Evolutionary conservation across 352 stramenopile species (phyloP).

Genomic region (Phytophthora kernoviae): DNA sequence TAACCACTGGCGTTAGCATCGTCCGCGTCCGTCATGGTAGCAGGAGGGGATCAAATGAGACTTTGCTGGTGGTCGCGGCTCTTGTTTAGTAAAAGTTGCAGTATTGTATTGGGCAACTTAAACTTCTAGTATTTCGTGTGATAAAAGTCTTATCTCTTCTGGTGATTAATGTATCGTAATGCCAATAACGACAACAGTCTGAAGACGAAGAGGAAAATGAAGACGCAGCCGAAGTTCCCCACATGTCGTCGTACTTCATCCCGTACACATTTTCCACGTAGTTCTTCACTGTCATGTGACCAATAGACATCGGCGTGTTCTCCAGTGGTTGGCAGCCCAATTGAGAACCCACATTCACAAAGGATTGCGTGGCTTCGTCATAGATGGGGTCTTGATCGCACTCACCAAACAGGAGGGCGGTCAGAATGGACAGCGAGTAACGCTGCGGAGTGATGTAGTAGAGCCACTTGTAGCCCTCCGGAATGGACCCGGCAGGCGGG

Average conservation of each 20-base stretch:
- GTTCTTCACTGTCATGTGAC: slow-evolving; percentile 32
- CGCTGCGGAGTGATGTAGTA: not conserved
- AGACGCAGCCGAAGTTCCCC: slow-evolving; percentile 38
- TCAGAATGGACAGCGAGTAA: not conserved
- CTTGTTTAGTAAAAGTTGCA: slow-evolving; percentile 3
- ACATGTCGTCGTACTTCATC: slow-evolving; percentile 45
- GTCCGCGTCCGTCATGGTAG: slow-evolving; percentile 5
- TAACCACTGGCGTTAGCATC: slow-evolving; percentile 42
- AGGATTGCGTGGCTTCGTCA: slow-evolving; percentile 16
- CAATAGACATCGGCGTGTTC: slow-evolving; percentile 6
- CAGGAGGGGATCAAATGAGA: no score
- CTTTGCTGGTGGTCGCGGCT: not conserved
- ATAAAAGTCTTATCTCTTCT: slow-evolving; percentile 21
- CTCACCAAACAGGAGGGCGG: not conserved
- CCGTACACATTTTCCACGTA: slow-evolving; percentile 45
- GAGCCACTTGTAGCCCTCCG: not conserved
- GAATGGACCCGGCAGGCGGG: not conserved
- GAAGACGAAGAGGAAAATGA: slow-evolving; percentile 37
- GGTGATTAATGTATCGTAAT: slow-evolving; percentile 17
- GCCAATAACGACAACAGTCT: slow-evolving; percentile 20
- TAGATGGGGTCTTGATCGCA: slow-evolving; percentile 14
- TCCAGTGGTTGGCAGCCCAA: slow-evolving; percentile 7
- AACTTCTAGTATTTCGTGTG: no score
- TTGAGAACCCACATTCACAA: slow-evolving; percentile 7
- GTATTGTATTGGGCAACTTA: not conserved